Conservation (phyloP, 768 basidiomycete species). For the Rhodotorula sphaerocarpa region DNA sequence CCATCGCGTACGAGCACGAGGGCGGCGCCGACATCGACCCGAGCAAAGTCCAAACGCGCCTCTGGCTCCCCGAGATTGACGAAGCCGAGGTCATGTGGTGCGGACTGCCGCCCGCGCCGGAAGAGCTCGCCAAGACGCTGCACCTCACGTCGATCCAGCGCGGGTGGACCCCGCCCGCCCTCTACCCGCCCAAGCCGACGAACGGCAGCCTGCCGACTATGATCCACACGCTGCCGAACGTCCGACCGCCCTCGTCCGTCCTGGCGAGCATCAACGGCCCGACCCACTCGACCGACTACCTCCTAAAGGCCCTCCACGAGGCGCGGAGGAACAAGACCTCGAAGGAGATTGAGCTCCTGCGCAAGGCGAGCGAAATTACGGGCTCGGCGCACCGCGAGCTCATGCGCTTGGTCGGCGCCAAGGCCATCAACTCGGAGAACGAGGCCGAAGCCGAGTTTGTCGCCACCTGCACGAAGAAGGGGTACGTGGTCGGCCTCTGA, state of each 20-base stretch:
- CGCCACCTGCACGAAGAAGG: conserved; percentile 76
- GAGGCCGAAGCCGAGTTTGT: conserved; percentile 93
- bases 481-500: conserved; percentile 51
- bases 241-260: conserved; percentile 14
- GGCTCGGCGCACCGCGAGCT: conserved; percentile 82
- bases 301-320: conserved; percentile 68
- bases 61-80: conserved; percentile 72
- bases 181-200: conserved; percentile 23
- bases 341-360: conserved; percentile 65
- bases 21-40: conserved; percentile 42
- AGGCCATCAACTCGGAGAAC: conserved; percentile 83
- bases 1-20: conserved; percentile 53
- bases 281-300: conserved; percentile 34
- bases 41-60: conserved; percentile 44
- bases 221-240: conserved; percentile 31
- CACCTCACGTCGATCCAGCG: conserved; percentile 17
- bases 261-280: conserved; percentile 28
- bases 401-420: conserved; percentile 58
- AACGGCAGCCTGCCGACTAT: conserved; percentile 19
- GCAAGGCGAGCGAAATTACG: conserved; percentile 73
- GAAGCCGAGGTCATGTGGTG: conserved; percentile 73
- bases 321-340: conserved; percentile 70
- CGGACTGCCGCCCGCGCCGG: conserved; percentile 64
- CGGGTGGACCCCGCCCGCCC: conserved; percentile 23
- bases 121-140: conserved; percentile 48